Conservation (phyloP, 1,284 basidiomycete species). For the Puccinia coronata region DNA sequence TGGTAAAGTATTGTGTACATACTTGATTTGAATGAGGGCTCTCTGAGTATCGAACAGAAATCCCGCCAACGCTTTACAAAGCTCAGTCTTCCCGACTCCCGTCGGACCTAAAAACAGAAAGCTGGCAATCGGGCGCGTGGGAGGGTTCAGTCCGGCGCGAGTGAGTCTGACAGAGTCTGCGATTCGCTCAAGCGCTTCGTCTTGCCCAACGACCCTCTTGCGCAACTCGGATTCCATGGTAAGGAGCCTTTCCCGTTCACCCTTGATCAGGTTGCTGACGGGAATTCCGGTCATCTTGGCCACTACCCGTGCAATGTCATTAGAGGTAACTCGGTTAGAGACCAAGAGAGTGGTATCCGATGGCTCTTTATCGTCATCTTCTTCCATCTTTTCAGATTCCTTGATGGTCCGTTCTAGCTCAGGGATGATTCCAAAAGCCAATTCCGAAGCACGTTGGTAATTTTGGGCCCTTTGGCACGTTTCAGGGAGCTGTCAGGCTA, state of each 20-base stretch:
- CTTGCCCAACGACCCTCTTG: constrained; percentile 80
- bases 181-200: constrained; percentile 75
- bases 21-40: constrained; percentile 65
- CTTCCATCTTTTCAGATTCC: constrained; percentile 66
- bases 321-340: constrained; percentile 81
- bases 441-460: constrained; percentile 69
- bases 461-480: constrained; percentile 30
- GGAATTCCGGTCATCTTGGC: constrained; percentile 90
- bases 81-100: constrained; percentile 82
- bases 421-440: constrained; percentile 82
- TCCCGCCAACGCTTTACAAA: constrained; percentile 79
- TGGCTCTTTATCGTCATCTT: constrained; percentile 63
- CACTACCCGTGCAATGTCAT: constrained; percentile 79
- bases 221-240: constrained; percentile 79
- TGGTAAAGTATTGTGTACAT: constrained; percentile 7
- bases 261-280: constrained; percentile 80
- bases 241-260: constrained; percentile 85
- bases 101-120: constrained; percentile 88
- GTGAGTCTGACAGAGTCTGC: constrained; percentile 80
- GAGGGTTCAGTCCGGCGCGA: constrained; percentile 81
- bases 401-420: constrained; percentile 71
- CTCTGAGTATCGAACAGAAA: constrained; percentile 87
- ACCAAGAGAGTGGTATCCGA: constrained; percentile 63
- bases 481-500: not conserved
- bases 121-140: constrained; percentile 82